Percentiles rank a stretch among this genome's conserved stretches.
phyloP scores from a whole-genome alignment of 2,329 filamentous ascomycete species.

The Aschersonia sp. region DNA sequence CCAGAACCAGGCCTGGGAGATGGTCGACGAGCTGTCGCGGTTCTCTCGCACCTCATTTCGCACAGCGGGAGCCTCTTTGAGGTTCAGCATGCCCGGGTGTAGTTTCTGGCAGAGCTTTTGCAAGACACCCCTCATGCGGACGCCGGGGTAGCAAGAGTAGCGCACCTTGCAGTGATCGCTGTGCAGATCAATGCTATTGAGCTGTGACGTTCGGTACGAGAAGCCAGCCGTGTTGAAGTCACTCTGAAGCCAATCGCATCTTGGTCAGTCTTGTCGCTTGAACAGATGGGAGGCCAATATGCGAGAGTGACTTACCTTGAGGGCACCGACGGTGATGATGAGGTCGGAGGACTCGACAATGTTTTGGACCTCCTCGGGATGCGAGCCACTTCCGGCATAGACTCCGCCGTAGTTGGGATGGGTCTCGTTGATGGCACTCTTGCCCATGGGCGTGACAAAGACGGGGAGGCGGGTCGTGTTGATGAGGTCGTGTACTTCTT shows the following conservation, averaged over 20 bases:
- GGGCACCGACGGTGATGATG: slow-evolving; percentile 53
- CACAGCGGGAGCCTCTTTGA: slow-evolving; percentile 36
- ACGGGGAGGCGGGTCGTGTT: slow-evolving; percentile 62
- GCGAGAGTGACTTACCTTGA: slow-evolving; percentile 24
- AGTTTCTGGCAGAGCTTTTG: slow-evolving; percentile 49
- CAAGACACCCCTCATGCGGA: slow-evolving; percentile 67
- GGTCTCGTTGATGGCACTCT: slow-evolving; percentile 66
- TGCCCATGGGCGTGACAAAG: slow-evolving; percentile 85
- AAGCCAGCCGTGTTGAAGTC: slow-evolving; percentile 79
- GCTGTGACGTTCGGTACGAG: slow-evolving; percentile 61
- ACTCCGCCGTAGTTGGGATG: slow-evolving; percentile 68
- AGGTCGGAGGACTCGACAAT: slow-evolving; percentile 56
- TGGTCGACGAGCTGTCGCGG: slow-evolving; percentile 24
- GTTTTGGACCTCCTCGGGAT: slow-evolving; percentile 44
- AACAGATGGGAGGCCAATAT: no score
- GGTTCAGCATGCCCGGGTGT: slow-evolving; percentile 41
- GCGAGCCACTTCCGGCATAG: slow-evolving; percentile 66
- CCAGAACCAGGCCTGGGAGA: slow-evolving; percentile 67
- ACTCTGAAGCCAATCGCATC: slow-evolving; percentile 26
- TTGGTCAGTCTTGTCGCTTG: not conserved
- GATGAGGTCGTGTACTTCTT: slow-evolving; percentile 59
- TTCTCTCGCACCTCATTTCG: slow-evolving; percentile 32
- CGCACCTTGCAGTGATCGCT: slow-evolving; percentile 57
- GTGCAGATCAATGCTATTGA: slow-evolving; percentile 71
- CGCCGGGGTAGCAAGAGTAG: slow-evolving; percentile 64